Conservation (phyloP, 768 basidiomycete genomes). For the Goffeauzyma gilvescens region DNA sequence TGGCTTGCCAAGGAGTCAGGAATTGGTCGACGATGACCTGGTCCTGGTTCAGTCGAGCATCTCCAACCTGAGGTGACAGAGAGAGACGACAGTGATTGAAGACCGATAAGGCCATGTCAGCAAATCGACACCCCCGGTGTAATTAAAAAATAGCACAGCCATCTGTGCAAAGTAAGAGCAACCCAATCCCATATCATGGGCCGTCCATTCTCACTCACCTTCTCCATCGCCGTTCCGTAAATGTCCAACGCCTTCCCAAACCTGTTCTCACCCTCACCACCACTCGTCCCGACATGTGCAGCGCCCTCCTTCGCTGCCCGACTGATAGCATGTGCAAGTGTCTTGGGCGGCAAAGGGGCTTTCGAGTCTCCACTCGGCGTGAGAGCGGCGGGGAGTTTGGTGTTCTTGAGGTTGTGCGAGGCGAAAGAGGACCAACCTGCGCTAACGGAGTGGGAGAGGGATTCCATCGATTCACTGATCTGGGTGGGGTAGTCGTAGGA, state of each 20-base stretch:
- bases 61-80: conserved; percentile 37
- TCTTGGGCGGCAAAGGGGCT: conserved; percentile 57
- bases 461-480: conserved; percentile 36
- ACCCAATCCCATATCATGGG: too few species aligned
- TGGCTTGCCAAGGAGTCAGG: conserved; percentile 42
- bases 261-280: conserved; percentile 39
- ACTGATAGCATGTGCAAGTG: conserved; percentile 80
- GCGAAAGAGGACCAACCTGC: conserved; percentile 29
- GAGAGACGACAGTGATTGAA: background rate
- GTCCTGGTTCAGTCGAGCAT: conserved; percentile 65
- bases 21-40: conserved; percentile 40
- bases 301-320: conserved; percentile 54
- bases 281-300: conserved; percentile 29
- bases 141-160: too few species aligned
- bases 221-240: conserved; percentile 69
- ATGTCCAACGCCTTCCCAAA: conserved; percentile 58
- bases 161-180: background rate
- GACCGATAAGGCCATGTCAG: background rate
- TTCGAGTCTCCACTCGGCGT: conserved; percentile 38
- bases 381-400: conserved; percentile 56
- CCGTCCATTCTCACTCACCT: conserved; percentile 28
- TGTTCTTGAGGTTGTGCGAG: conserved; percentile 40
- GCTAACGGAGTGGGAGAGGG: conserved; percentile 23
- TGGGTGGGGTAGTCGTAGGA: conserved; percentile 51
- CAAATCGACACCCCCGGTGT: too few species aligned